Conservation (phyloP, 176 grass and related monocot species). For the Puccinellia tenuiflora region DNA sequence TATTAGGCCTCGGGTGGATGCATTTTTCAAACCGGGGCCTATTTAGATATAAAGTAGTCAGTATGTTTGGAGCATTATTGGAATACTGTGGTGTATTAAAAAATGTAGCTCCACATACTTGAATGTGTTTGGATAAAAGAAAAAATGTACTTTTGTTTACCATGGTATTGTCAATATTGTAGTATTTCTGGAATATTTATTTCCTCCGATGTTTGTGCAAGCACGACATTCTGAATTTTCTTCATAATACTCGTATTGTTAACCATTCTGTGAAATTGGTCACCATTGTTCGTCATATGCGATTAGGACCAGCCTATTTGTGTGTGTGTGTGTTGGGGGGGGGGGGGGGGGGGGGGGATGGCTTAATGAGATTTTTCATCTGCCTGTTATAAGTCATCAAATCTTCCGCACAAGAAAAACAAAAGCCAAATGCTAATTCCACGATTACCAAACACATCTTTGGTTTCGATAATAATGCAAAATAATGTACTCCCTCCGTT, state of each 20-base stretch:
- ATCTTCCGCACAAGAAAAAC: background rate
- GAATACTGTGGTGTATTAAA: background rate
- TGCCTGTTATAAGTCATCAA: background rate
- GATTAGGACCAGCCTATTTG: background rate
- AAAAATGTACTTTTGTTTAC: background rate
- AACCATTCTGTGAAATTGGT: background rate
- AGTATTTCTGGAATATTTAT: background rate
- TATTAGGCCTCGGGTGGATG: background rate
- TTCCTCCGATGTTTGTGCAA: background rate
- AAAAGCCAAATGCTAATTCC: background rate
- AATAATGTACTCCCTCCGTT: background rate
- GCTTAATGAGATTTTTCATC: background rate
- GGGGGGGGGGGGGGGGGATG: too few relatives aligned
- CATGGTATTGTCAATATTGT: background rate
- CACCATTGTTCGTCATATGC: background rate
- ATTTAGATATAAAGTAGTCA: background rate
- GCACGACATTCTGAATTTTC: background rate
- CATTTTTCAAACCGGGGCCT: background rate
- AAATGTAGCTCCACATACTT: background rate
- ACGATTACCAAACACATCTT: background rate
- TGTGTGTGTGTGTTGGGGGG: too few relatives aligned
- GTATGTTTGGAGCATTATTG: background rate
- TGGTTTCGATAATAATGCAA: background rate
- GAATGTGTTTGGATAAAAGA: background rate
- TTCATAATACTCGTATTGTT: background rate